Evolutionary conservation across 768 basidiomycete genomes (phyloP).

Genomic region (Pisolithus albus): DNA sequence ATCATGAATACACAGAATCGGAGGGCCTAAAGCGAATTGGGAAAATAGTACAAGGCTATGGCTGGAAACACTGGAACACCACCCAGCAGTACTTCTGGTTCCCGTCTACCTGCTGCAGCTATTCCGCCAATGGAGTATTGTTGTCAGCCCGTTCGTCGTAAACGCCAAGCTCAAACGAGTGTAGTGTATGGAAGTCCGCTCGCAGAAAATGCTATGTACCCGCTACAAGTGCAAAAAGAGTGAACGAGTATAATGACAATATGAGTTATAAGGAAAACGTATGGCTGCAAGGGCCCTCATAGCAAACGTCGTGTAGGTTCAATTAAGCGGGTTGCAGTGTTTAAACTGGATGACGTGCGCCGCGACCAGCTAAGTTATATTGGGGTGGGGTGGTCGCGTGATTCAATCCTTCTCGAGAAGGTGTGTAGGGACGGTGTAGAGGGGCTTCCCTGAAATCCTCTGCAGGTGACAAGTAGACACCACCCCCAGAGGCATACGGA

Average conservation of each 20-base stretch:
- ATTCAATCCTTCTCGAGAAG: conserved; percentile 12
- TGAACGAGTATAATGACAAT: conserved; percentile 7
- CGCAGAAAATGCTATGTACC: conserved; percentile 8
- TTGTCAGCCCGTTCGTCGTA: neutral
- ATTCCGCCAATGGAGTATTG: conserved; percentile 2
- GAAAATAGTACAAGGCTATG: neutral
- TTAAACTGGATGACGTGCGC: conserved; percentile 15
- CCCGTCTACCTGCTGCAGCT: conserved; percentile 2
- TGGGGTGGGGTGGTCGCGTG: conserved; percentile 14
- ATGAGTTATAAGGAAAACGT: conserved; percentile 1
- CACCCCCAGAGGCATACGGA: conserved; percentile 9
- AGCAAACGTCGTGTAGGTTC: neutral
- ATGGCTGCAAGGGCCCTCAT: conserved; percentile 5
- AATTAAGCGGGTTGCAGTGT: neutral
- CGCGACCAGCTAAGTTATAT: conserved; percentile 27
- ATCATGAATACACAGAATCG: neutral
- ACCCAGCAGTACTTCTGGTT: conserved; percentile 3
- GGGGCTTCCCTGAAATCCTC: conserved; percentile 53
- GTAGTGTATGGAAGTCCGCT: conserved; percentile 2
- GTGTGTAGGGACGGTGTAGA: conserved; percentile 48
- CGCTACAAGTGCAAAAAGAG: conserved; percentile 2
- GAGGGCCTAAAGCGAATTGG: neutral
- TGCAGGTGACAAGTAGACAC: conserved; percentile 18
- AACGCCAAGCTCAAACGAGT: neutral
- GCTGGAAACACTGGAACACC: conserved; percentile 2